These are phyloP conservation scores for Puya raimondii DNA, from an alignment of 176 grass and related monocot genomes.

Conservation along the genomic window DNA sequence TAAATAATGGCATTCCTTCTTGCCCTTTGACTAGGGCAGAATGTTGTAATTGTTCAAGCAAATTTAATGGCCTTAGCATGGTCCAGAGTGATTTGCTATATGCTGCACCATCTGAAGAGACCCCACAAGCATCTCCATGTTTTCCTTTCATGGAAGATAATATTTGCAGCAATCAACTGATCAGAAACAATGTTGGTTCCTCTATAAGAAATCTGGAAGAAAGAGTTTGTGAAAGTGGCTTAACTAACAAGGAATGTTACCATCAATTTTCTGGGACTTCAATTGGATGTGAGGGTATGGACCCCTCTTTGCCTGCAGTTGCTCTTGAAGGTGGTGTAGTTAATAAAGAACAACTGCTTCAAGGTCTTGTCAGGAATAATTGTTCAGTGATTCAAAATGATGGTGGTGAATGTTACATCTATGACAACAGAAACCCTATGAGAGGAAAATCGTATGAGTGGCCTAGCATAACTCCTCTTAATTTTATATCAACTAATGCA, in stretches of 20 bases:
- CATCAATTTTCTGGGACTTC: slow-evolving; percentile 19
- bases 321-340: slow-evolving; percentile 8
- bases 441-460: slow-evolving; percentile 66
- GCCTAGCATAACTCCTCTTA: slow-evolving; percentile 42
- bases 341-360: slow-evolving; percentile 22
- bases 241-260: too few relatives aligned
- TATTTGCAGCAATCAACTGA: slow-evolving; percentile 23
- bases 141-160: slow-evolving; percentile 14
- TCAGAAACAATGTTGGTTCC: slow-evolving; percentile 23
- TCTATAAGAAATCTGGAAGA: slow-evolving; percentile 11
- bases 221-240: too few relatives aligned
- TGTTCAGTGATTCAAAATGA: slow-evolving; percentile 35
- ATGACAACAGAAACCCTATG: slow-evolving; percentile 36
- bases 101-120: slow-evolving; percentile 16
- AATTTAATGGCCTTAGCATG: slow-evolving; percentile 19
- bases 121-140: slow-evolving; percentile 27
- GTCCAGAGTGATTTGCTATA: slow-evolving; percentile 11
- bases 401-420: slow-evolving; percentile 39
- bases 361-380: slow-evolving; percentile 31
- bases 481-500: slow-evolving; percentile 51
- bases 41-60: slow-evolving; percentile 21
- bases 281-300: slow-evolving; percentile 13
- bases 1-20: neutral
- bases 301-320: slow-evolving; percentile 2
- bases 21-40: slow-evolving; percentile 13